phyloP scores from a whole-genome alignment of 768 basidiomycete genomes.

The Phaeolepiota aurea region DNA sequence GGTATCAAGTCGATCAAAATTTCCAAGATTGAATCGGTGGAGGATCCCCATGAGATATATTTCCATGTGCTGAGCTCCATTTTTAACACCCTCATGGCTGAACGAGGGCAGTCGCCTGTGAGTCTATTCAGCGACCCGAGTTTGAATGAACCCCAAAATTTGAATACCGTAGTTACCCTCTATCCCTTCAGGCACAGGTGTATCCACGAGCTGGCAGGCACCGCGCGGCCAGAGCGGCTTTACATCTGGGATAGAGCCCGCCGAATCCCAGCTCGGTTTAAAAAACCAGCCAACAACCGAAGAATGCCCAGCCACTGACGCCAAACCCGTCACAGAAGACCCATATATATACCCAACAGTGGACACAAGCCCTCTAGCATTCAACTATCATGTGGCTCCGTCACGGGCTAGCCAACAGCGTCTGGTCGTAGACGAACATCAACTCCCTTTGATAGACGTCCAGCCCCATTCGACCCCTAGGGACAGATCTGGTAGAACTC shows the following conservation, averaged over 20 bases:
- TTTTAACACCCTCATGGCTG: slow-evolving; percentile 9
- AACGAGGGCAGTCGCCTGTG: slow-evolving; percentile 14
- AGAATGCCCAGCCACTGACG: too few relatives aligned
- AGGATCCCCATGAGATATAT: slow-evolving; percentile 18
- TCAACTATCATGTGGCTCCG: too few relatives aligned
- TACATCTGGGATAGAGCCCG: neutral
- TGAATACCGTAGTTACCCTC: neutral
- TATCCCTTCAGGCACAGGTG: neutral
- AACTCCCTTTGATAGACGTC: too few relatives aligned
- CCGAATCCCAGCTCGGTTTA: neutral
- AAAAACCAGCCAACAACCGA: too few relatives aligned
- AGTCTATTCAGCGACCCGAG: too few relatives aligned
- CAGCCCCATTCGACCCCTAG: neutral
- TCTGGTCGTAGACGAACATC: too few relatives aligned
- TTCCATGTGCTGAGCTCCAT: slow-evolving; percentile 18
- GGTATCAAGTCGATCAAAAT: slow-evolving; percentile 13
- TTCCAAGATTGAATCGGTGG: slow-evolving; percentile 8
- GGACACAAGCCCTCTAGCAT: too few relatives aligned
- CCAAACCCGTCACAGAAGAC: too few relatives aligned
- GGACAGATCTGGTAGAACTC: neutral
- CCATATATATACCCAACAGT: too few relatives aligned
- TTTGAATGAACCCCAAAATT: too few relatives aligned
- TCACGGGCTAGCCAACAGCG: too few relatives aligned
- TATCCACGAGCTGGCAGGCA: neutral
- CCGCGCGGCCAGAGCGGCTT: neutral